Percentiles rank a stretch among this genome's conserved stretches.
phyloP scores from a whole-genome alignment of 2,329 filamentous ascomycete genomes.

The Fusarium sp. region DNA sequence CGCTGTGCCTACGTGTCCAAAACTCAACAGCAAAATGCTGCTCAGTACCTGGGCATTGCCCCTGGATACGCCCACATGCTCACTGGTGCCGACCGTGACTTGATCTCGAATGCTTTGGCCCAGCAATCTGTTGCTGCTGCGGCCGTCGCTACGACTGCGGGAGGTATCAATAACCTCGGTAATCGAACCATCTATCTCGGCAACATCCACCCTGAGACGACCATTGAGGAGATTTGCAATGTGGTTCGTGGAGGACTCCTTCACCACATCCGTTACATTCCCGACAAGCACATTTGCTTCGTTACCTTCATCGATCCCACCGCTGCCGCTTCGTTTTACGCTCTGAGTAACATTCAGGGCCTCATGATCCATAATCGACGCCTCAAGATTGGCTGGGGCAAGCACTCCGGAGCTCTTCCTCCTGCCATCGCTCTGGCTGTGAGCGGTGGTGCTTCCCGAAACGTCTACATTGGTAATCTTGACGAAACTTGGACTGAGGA shows the following conservation, averaged over 20 bases:
- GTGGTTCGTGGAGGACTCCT: constrained; percentile 94
- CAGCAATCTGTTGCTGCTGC: constrained; percentile 98
- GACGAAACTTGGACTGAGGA: constrained; percentile 99
- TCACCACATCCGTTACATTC: constrained; percentile 98
- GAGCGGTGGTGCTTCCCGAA: constrained; percentile 95
- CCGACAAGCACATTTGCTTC: constrained; percentile 99
- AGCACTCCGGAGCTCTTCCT: constrained; percentile 95
- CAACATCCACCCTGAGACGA: constrained; percentile 98
- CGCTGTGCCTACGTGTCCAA: constrained; percentile 98
- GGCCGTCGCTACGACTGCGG: constrained; percentile 94
- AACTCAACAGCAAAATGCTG: constrained; percentile 98
- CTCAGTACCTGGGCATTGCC: constrained; percentile 96
- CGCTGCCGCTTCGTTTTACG: constrained; percentile 96
- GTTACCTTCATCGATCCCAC: constrained; percentile 99
- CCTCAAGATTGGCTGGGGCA: constrained; percentile 98
- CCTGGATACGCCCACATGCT: constrained; percentile 96
- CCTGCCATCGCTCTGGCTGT: constrained; percentile 96
- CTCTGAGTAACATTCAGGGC: constrained; percentile 94
- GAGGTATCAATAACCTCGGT: constrained; percentile 95
- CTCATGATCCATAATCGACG: constrained; percentile 99
- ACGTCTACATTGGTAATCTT: constrained; percentile 97
- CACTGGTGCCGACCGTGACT: constrained; percentile 92
- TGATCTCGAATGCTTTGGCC: constrained; percentile 95
- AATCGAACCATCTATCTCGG: constrained; percentile 98
- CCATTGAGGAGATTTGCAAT: constrained; percentile 99